These are phyloP conservation scores for Thraustochytrium sp. DNA, from an alignment of 352 stramenopile genomes.

Conservation along the genomic window DNA sequence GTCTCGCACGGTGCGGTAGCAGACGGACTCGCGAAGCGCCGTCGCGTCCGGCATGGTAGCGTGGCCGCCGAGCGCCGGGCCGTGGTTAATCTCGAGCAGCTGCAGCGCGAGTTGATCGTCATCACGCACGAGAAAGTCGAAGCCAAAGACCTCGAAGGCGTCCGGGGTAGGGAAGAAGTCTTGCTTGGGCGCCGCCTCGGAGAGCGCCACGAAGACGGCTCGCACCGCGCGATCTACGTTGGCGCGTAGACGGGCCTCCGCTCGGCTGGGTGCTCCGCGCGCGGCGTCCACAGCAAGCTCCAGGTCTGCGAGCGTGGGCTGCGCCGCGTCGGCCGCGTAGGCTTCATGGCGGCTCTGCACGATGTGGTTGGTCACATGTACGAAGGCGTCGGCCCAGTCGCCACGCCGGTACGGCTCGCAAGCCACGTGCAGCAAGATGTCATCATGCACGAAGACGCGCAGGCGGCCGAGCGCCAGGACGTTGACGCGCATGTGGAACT, in stretches of 20 bases:
- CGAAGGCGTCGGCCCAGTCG: neutral
- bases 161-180: constrained; percentile 18
- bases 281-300: neutral
- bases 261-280: neutral
- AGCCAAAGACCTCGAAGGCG: constrained; percentile 19
- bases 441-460: neutral
- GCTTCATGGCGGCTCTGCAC: neutral
- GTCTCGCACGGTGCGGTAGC: neutral
- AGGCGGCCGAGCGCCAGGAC: neutral
- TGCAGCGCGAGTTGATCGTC: neutral
- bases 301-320: neutral
- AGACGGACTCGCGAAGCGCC: neutral
- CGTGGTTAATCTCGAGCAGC: constrained; percentile 2
- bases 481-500: constrained; percentile 15
- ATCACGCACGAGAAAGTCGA: constrained; percentile 8
- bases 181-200: neutral
- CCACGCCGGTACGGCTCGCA: neutral
- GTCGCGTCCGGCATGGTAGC: neutral
- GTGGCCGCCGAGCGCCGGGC: constrained; percentile 1
- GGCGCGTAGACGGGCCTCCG: neutral
- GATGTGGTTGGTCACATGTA: constrained; percentile 8
- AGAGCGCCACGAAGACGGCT: neutral
- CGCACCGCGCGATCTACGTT: neutral
- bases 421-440: neutral
- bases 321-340: neutral